Base-by-base conservation (phyloP, 306 rosid species). In the Amphicarpaea edgeworthii region DNA sequence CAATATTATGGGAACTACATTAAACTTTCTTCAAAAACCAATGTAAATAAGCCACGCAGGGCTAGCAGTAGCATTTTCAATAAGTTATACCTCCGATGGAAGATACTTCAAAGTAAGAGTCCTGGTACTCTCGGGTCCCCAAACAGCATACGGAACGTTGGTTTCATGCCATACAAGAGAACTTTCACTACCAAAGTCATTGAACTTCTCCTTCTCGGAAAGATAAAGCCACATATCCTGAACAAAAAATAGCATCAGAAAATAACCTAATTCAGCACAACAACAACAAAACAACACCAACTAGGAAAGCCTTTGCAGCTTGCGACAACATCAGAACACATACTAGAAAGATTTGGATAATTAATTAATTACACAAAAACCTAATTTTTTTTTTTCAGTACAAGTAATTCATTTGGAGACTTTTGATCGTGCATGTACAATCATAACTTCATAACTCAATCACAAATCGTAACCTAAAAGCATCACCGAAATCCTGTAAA, bases 191-290 rank as follows among this genome's bases (percentile, higher is more conserved):
- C 90, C 89, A 58, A 94, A 92, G 53, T 94, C 98, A 21, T 83
- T 85, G 84, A 94, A 92, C 83, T 85, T 88, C 61, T 92, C 93
- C 10, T 69, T 80, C 83, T 92, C 97, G 1, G 95, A 87, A 54
- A 95, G 77, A 85, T 92, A 95, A 21, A 95, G 32, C 99, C 99
- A 95, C 99, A 95, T 89, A 74, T 95, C 99, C 98, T 93, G 88
- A 69, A 68, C 58, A 70, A 50, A 70, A 83, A 62, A 47, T 15
- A 46, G 14, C 43, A 68, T 75, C 65, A 8, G 3, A 16, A 81
- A 62, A 23, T 23, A 70, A 69, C 47, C 10, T 23, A 0, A 76
- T 24, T 61, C 1, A 77, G 53, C 11, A 7, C 19, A 8, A 64
- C 62, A 83, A 57, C 23, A 11, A 72, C n/a, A 70, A 83, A 28